Evolutionary conservation across 2,329 filamentous ascomycete genomes (phyloP).

Genomic region (Phoma sp.): DNA sequence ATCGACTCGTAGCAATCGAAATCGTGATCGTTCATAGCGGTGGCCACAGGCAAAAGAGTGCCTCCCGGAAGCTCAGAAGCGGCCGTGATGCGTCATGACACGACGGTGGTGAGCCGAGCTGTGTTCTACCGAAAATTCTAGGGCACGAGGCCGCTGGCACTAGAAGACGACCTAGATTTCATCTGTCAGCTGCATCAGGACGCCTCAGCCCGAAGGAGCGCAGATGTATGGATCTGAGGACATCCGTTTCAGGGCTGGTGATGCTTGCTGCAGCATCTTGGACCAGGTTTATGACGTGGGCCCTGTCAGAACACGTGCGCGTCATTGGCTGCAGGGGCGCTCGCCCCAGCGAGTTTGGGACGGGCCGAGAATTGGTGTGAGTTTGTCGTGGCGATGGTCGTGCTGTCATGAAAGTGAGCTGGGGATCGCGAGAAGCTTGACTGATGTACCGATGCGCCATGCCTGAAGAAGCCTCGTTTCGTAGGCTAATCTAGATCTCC

Average conservation of each 20-base stretch:
- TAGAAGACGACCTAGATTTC: constrained; percentile 32
- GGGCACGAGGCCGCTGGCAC: constrained; percentile 30
- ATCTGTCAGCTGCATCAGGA: constrained; percentile 36
- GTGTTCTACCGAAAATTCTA: constrained; percentile 28
- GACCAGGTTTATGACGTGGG: constrained; percentile 29
- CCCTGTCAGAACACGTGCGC: constrained; percentile 17
- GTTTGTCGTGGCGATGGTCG: constrained; percentile 32
- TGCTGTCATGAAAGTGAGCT: constrained; percentile 33
- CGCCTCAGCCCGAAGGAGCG: constrained; percentile 22
- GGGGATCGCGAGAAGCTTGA: constrained; percentile 36
- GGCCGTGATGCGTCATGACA: constrained; percentile 34
- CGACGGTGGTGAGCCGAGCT: constrained; percentile 27
- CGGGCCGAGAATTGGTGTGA: constrained; percentile 28
- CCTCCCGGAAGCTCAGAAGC: constrained; percentile 13
- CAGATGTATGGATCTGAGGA: constrained; percentile 35
- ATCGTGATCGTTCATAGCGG: constrained; percentile 27
- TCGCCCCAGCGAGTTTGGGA: constrained; percentile 28
- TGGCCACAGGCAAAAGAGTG: constrained; percentile 25
- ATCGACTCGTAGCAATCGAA: constrained; percentile 20
- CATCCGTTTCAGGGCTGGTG: constrained; percentile 35
- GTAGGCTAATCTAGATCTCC: constrained; percentile 24
- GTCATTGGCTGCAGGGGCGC: constrained; percentile 37
- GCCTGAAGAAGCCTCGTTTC: constrained; percentile 21
- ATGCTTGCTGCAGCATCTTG: constrained; percentile 31
- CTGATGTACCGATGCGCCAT: constrained; percentile 20